Percentiles rank a stretch among this genome's conserved stretches.
These are phyloP conservation scores for Tuber umbilicatum DNA, from an alignment of 495 filamentous ascomycete genomes.

Conservation along the genomic window DNA sequence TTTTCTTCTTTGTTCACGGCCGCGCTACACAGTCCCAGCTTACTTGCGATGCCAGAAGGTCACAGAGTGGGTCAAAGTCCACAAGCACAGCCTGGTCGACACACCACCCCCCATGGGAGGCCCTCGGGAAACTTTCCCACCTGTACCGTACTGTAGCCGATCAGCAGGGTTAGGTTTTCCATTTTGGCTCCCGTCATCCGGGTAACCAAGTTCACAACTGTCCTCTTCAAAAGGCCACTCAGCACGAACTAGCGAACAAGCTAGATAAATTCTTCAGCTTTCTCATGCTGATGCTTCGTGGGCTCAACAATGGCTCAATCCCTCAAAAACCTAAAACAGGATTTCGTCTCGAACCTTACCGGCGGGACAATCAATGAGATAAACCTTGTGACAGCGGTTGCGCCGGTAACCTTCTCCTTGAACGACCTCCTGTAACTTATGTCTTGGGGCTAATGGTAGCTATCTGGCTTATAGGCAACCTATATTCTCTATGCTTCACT, in stretches of 20 bases:
- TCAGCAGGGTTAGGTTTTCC: neutral
- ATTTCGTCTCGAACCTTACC: slow-evolving; percentile 87
- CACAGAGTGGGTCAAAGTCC: too few species aligned
- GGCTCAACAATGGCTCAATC: slow-evolving; percentile 29
- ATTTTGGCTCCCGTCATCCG: neutral
- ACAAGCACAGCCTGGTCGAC: too few species aligned
- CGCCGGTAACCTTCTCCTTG: slow-evolving; percentile 58
- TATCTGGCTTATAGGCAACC: slow-evolving; percentile 53
- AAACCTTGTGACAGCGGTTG: slow-evolving; percentile 72
- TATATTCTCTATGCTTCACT: slow-evolving; percentile 83
- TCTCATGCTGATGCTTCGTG: neutral
- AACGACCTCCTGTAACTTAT: neutral
- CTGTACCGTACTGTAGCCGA: neutral
- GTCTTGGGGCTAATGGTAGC: slow-evolving; percentile 11
- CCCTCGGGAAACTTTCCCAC: neutral
- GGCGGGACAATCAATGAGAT: slow-evolving; percentile 80
- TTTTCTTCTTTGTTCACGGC: too few species aligned
- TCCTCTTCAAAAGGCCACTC: neutral
- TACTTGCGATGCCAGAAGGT: too few species aligned
- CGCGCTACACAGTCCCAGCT: too few species aligned
- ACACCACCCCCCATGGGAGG: too few species aligned
- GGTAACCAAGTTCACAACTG: neutral
- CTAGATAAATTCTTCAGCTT: neutral
- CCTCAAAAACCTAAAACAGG: slow-evolving; percentile 77
- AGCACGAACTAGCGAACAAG: neutral